A percentile compares a stretch with the other conserved stretches of the same genome.
Conservation (phyloP, 2,329 filamentous ascomycete genomes). For the Tolypocladium album region DNA sequence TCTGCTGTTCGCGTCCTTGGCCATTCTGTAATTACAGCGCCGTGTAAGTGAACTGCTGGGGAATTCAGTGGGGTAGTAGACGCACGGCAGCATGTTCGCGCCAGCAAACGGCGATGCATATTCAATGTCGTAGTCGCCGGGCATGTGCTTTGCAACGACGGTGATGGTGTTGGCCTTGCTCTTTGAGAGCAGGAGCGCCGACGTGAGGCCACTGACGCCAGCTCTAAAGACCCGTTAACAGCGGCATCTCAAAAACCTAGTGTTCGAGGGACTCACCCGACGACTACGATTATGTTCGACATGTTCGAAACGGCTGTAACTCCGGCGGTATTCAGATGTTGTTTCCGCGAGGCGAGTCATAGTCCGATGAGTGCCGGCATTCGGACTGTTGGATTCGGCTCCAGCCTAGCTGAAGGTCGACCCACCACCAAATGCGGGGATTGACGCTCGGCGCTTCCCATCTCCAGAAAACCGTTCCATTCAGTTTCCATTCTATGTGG, state of each 20-base stretch:
- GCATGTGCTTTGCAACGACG: slow-evolving; percentile 79
- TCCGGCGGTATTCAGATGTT: not conserved
- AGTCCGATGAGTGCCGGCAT: not conserved
- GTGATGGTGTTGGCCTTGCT: slow-evolving; percentile 43
- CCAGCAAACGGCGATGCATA: slow-evolving; percentile 87
- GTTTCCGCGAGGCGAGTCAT: not conserved
- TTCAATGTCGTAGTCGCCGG: slow-evolving; percentile 83
- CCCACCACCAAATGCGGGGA: not conserved
- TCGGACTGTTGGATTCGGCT: not conserved
- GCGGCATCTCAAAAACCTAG: not conserved
- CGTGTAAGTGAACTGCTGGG: not conserved
- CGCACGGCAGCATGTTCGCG: slow-evolving; percentile 66
- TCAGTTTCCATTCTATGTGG: no score
- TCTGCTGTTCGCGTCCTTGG: slow-evolving; percentile 26
- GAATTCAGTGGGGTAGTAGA: slow-evolving; percentile 5
- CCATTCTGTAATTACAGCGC: slow-evolving; percentile 30
- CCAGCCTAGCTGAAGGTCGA: not conserved
- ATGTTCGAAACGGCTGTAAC: slow-evolving; percentile 8
- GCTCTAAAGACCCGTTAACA: slow-evolving; percentile 18
- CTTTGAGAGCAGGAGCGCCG: slow-evolving; percentile 36
- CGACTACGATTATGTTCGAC: slow-evolving; percentile 20
- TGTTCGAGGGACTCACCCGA: slow-evolving; percentile 17
- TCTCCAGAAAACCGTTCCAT: not conserved
- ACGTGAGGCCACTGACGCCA: slow-evolving; percentile 41
- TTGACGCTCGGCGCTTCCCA: not conserved